Base-by-base conservation (phyloP, 192 early-diverging fungal species). In the Coemansia sp. region DNA sequence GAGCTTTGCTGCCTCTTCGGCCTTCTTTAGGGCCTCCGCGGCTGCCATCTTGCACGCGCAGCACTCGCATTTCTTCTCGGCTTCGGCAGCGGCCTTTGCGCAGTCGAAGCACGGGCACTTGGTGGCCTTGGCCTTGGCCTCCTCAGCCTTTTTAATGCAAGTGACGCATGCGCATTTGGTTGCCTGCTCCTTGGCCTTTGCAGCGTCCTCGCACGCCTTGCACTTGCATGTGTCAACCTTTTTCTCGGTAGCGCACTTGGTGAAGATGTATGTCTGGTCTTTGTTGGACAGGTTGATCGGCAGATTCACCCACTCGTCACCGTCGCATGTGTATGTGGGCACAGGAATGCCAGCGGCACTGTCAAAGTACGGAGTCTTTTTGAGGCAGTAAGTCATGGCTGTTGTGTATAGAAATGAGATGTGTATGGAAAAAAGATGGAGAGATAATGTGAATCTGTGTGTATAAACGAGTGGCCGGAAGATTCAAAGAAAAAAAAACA, bases 281-380 rank as follows among this genome's bases (percentile, higher is more conserved):
- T 75, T 75, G 65, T 72, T 71, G 49, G 69, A 69, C 25, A 80
- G 69, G 40, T 80, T 80, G 69, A 80, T 80, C 12, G 77, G 77
- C 30, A 80, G 77, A 28, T 75, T 75, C 63, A 73, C 68, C 77
- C 77, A 80, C 58, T 80, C 77, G 56, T 71, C 77, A 20, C 72
- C 77, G 56, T 80, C 77, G 67, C 77, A 80, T 7, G 50, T 72
- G 69, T 80, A 80, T 14, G 77, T 80, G 32, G 73, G 73, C 40
- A 80, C 73, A 0, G 77, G 77, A 60, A 80, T 50, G 60, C 69
- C 73, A 7, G 63, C 45, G 22, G 64, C 72, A 60, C 67, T 67
- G 34, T 68, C 66, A 52, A 75, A 75, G 60, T 80, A 80, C 18
- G 77, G 77, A 11, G 77, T 68, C 66, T 80, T 80, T 33, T 66